A percentile compares a stretch with the other conserved stretches of the same genome.
Evolutionary conservation across 768 basidiomycete species (phyloP).

Genomic region (Boletus vermiculosoides): DNA sequence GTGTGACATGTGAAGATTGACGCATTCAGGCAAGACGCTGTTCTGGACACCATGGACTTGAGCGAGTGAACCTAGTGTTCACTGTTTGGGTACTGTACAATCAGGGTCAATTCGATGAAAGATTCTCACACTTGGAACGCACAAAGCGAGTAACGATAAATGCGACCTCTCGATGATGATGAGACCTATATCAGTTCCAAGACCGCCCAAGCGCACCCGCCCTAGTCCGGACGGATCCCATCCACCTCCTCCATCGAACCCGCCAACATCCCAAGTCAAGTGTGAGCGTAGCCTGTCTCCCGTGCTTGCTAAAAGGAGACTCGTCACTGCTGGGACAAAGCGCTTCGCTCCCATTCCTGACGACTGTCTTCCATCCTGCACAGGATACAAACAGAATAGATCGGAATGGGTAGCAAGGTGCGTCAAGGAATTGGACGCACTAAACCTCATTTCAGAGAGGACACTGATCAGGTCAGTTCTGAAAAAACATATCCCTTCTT

Average conservation of each 20-base stretch:
- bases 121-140: slow-evolving; percentile 2
- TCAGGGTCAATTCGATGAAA: no score
- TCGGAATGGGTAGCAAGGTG: slow-evolving; percentile 22
- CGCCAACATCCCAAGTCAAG: slow-evolving; percentile 14
- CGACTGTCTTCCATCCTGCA: slow-evolving; percentile 23
- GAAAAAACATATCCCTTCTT: background rate
- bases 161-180: background rate
- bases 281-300: slow-evolving; percentile 22
- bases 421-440: slow-evolving; percentile 17
- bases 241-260: background rate
- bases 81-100: no score
- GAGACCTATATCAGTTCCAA: background rate
- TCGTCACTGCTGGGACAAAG: slow-evolving; percentile 28
- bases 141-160: no score
- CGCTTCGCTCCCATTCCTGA: slow-evolving; percentile 29
- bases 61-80: background rate
- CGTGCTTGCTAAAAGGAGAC: slow-evolving; percentile 7
- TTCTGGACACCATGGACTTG: slow-evolving; percentile 11
- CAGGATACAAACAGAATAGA: slow-evolving; percentile 22
- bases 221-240: background rate
- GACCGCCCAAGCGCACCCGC: slow-evolving; percentile 20
- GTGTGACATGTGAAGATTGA: slow-evolving; percentile 14
- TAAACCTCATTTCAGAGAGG: slow-evolving; percentile 25
- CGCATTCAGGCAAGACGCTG: slow-evolving; percentile 15
- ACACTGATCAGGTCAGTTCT: slow-evolving; percentile 28